Base-by-base conservation (phyloP, 1,284 basidiomycete species). In the Cryptococcus sp. region DNA sequence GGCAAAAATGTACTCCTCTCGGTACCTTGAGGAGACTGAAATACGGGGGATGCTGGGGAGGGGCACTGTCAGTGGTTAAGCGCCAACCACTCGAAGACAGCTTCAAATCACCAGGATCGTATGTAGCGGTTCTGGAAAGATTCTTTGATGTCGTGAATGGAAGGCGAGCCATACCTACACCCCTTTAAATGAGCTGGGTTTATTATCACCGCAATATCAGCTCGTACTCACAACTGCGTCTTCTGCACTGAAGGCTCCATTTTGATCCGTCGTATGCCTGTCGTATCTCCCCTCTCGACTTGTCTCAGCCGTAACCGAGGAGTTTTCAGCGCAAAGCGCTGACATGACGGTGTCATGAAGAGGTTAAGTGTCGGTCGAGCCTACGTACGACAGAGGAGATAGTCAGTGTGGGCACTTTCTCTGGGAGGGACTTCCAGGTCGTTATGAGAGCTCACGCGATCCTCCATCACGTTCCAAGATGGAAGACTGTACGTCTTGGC, bases 231-330 rank as follows among this genome's bases (percentile, higher is more conserved):
- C 69, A 76, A 52, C 57, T 76, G 74, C 2, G 74, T 75, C 48
- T 63, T 67, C 60, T 76, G 72, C 9, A 76, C 74, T 4, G 67
- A 56, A 0, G 74, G 74, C 57, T 76, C 74, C 54, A 60, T 71
- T 64, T 76, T 76, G 54, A 76, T 76, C 54, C 64, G 57, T 38
- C 67, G 57, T 42, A 76, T 70, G 11, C 60, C 68, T 1, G 61
- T 62, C 43, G 65, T 59, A 63, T 76, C 74, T 0, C 62, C 64
- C 1, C 57, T 23, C 37, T 63, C 55, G 13, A 72, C 69, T 45
- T 68, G 72, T 6, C 74, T 60, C 2, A 76, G 58, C 2, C 52
- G 13, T 2, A 73, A 57, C 4, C 74, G 59, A 21, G 64, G 60
- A 2, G 72, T 76, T 0, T 51, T 28, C n/a, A 76, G 62, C 20